Conservation (phyloP, 257 asterid genomes). For the Solanum paucissectum region DNA sequence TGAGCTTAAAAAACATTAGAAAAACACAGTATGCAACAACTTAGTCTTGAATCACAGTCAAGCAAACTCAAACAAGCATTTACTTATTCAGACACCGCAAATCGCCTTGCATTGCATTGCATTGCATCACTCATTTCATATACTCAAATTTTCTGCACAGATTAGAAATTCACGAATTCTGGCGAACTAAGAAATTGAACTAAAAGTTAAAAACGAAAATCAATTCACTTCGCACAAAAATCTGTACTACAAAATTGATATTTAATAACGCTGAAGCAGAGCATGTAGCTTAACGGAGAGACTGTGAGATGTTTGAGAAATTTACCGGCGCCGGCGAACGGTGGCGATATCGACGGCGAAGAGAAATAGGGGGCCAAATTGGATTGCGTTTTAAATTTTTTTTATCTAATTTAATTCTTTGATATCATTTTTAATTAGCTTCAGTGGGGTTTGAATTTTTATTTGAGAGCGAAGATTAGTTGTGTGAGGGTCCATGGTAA, state of each 20-base stretch:
- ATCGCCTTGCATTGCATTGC: not conserved
- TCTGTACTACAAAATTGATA: not conserved
- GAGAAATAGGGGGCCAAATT: constrained; percentile 8
- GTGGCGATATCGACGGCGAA: not conserved
- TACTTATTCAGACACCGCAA: not conserved
- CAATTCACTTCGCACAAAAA: not conserved
- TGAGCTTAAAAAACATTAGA: not conserved
- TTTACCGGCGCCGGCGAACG: constrained; percentile 1
- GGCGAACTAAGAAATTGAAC: not conserved
- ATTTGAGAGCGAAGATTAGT: not conserved
- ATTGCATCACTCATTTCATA: not conserved
- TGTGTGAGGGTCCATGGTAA: not conserved
- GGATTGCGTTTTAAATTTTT: not conserved
- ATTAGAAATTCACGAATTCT: not conserved
- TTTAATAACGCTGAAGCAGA: not conserved
- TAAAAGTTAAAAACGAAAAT: not conserved
- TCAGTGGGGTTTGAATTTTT: not conserved
- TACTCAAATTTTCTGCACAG: not conserved
- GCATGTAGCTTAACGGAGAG: not conserved
- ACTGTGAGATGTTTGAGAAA: not conserved
- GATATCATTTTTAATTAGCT: not conserved
- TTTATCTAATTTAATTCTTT: not conserved
- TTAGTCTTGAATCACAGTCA: not conserved
- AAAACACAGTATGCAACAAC: not conserved
- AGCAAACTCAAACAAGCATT: not conserved